Percentiles rank a stretch among this genome's conserved stretches.
Evolutionary conservation across 108 stramenopile genomes (phyloP).

Genomic region (Discostella stelligeroides): DNA sequence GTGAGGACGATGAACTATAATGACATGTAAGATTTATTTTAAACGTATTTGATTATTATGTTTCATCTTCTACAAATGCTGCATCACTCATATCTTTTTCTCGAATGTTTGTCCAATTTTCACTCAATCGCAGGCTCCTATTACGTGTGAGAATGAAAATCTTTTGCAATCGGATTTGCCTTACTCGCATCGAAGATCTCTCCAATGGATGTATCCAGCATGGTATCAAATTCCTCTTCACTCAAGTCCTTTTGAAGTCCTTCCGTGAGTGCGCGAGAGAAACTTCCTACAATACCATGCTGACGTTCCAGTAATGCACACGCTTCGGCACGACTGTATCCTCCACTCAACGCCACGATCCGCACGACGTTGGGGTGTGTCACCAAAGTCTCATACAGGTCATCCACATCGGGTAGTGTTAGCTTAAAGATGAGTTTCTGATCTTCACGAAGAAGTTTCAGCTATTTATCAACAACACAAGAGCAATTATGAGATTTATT

Average conservation of each 20-base stretch:
- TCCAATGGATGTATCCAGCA: constrained; percentile 58
- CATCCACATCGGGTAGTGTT: constrained; percentile 60
- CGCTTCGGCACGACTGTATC: constrained; percentile 71
- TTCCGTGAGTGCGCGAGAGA: constrained; percentile 80
- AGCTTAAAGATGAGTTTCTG: constrained; percentile 75
- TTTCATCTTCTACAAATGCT: neutral
- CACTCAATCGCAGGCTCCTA: too few relatives aligned
- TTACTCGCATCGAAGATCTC: constrained; percentile 61
- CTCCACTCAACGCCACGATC: constrained; percentile 80
- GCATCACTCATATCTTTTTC: neutral
- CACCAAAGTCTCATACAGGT: constrained; percentile 68
- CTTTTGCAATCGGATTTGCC: constrained; percentile 19
- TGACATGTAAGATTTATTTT: neutral
- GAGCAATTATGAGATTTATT: neutral
- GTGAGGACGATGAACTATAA: constrained; percentile 77
- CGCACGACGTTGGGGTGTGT: constrained; percentile 70
- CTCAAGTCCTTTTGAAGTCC: constrained; percentile 59
- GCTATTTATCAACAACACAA: constrained; percentile 3
- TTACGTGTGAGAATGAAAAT: constrained; percentile 25
- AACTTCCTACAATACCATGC: constrained; percentile 76
- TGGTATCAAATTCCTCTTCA: constrained; percentile 61
- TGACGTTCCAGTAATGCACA: constrained; percentile 57
- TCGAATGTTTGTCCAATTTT: neutral
- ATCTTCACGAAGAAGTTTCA: constrained; percentile 54
- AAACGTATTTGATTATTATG: neutral